Evolutionary conservation across 2,329 filamentous ascomycete genomes (phyloP).

Genomic region (Penicillium sp.): DNA sequence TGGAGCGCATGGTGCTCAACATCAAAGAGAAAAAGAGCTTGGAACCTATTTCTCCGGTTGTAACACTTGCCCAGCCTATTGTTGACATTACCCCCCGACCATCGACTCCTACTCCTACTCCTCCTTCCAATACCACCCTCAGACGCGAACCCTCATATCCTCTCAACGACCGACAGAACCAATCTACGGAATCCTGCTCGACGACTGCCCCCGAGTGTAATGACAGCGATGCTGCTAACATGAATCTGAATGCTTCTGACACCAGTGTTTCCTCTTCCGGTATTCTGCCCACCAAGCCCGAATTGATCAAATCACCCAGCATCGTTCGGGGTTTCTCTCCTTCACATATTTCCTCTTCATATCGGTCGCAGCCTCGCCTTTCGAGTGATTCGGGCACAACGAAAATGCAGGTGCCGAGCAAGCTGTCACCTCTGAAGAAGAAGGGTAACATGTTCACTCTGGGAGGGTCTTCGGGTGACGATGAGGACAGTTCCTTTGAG

Average conservation of each 20-base stretch:
- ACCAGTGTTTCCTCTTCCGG: slow-evolving; percentile 64
- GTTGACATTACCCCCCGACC: slow-evolving; percentile 51
- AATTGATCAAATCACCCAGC: slow-evolving; percentile 65
- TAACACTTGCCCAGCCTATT: slow-evolving; percentile 44
- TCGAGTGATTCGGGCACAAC: slow-evolving; percentile 54
- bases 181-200: slow-evolving; percentile 64
- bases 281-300: slow-evolving; percentile 46
- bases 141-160: slow-evolving; percentile 39
- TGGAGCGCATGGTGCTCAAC: slow-evolving; percentile 91
- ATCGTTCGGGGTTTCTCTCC: slow-evolving; percentile 88
- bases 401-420: slow-evolving; percentile 67
- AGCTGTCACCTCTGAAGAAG: slow-evolving; percentile 60
- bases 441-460: slow-evolving; percentile 72
- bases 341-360: slow-evolving; percentile 71
- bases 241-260: slow-evolving; percentile 57
- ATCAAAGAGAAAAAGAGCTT: slow-evolving; percentile 84
- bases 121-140: slow-evolving; percentile 34
- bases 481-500: slow-evolving; percentile 77
- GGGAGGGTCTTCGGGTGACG: slow-evolving; percentile 85
- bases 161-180: slow-evolving; percentile 38
- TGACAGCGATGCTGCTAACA: slow-evolving; percentile 49
- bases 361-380: slow-evolving; percentile 65
- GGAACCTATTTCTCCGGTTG: slow-evolving; percentile 58
- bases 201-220: slow-evolving; percentile 55
- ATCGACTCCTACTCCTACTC: slow-evolving; percentile 47